Conservation (phyloP, 495 filamentous ascomycete genomes). For the Annulohypoxylon bovei region DNA sequence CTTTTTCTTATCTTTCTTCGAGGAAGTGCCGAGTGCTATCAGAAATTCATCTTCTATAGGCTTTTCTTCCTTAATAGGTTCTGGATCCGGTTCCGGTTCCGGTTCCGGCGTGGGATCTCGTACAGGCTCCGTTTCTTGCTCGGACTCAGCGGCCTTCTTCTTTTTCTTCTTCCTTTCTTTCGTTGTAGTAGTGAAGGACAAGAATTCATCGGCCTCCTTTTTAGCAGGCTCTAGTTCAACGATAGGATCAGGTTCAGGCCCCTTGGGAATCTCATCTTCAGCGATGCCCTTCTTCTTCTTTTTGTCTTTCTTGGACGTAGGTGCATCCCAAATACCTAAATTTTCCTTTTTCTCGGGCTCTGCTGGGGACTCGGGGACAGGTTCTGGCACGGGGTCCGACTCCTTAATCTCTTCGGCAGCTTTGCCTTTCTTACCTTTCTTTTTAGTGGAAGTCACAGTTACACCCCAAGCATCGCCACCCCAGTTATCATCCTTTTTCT, state of each 20-base stretch:
- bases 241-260: slow-evolving; percentile 14
- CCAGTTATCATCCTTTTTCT: slow-evolving; percentile 26
- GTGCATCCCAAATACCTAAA: not conserved
- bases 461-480: not conserved
- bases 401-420: slow-evolving; percentile 9
- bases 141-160: slow-evolving; percentile 34
- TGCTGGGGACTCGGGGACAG: slow-evolving; percentile 13
- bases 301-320: slow-evolving; percentile 28
- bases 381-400: slow-evolving; percentile 26
- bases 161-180: slow-evolving; percentile 35
- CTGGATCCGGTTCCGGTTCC: slow-evolving; percentile 39
- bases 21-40: slow-evolving; percentile 23
- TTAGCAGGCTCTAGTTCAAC: slow-evolving; percentile 23
- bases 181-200: not conserved
- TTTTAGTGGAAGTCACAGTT: not conserved
- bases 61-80: slow-evolving; percentile 45
- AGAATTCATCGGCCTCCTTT: slow-evolving; percentile 19
- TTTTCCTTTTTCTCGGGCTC: slow-evolving; percentile 37
- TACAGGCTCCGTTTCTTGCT: too few species aligned
- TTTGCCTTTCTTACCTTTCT: slow-evolving; percentile 37
- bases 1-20: slow-evolving; percentile 49
- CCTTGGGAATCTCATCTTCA: slow-evolving; percentile 3
- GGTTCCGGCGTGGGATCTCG: slow-evolving; percentile 29
- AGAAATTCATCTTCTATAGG: slow-evolving; percentile 40
- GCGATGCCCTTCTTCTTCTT: slow-evolving; percentile 30